These are phyloP conservation scores for Skeletonema potamos DNA, from an alignment of 108 stramenopile genomes.

Conservation along the genomic window DNA sequence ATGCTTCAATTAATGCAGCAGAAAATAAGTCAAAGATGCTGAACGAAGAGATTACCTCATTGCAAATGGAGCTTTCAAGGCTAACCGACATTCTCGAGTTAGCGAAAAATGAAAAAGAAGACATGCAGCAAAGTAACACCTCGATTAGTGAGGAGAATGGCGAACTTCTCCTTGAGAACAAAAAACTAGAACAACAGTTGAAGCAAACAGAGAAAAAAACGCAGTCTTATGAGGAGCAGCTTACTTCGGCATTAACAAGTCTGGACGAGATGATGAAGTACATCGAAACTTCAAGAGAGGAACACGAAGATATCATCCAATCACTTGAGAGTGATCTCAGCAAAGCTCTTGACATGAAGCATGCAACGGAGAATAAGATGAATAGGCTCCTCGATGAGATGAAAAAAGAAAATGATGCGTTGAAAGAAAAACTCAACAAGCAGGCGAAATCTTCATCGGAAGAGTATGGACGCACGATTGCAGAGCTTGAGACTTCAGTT, in stretches of 20 bases:
- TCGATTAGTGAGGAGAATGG: background rate
- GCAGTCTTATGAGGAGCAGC: constrained; percentile 14
- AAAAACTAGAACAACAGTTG: background rate
- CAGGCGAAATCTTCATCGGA: background rate
- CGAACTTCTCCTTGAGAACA: background rate
- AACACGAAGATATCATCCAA: constrained; percentile 33
- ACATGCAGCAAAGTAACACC: background rate
- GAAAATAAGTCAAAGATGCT: background rate
- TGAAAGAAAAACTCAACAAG: constrained; percentile 7
- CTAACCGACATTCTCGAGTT: background rate
- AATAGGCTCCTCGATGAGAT: background rate
- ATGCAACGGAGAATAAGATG: constrained; percentile 5
- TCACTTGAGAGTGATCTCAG: constrained; percentile 28
- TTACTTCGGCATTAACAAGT: constrained; percentile 25
- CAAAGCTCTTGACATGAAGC: constrained; percentile 1
- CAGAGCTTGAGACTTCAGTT: constrained; percentile 1
- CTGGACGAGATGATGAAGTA: constrained; percentile 50
- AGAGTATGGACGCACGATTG: constrained; percentile 13
- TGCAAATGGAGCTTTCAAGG: background rate
- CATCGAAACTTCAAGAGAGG: constrained; percentile 26
- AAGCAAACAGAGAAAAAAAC: constrained; percentile 2
- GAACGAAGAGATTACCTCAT: background rate
- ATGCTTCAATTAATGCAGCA: background rate
- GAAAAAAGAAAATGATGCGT: background rate
- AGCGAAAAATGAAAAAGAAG: background rate